phyloP scores from a whole-genome alignment of 495 filamentous ascomycete species.

The Cairneyella variabilis region DNA sequence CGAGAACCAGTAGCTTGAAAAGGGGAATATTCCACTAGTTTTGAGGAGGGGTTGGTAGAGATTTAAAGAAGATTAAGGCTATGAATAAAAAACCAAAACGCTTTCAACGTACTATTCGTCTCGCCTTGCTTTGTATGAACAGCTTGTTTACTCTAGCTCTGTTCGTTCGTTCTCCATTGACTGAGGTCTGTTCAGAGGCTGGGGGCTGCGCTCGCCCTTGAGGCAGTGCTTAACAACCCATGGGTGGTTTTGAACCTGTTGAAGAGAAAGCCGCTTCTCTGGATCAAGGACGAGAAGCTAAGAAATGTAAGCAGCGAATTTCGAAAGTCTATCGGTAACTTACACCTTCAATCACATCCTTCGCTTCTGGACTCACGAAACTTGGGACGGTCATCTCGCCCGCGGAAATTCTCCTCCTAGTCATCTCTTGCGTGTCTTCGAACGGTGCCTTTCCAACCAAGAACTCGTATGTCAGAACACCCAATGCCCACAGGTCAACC shows the following conservation, averaged over 20 bases:
- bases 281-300: conserved; percentile 89
- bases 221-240: conserved; percentile 96
- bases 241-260: conserved; percentile 82
- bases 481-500: conserved; percentile 90
- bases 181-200: too few species aligned
- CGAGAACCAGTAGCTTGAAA: too few species aligned
- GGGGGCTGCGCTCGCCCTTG: too few species aligned
- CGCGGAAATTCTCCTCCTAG: conserved; percentile 77
- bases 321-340: conserved; percentile 22
- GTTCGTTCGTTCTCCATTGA: too few species aligned
- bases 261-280: conserved; percentile 82
- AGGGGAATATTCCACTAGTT: too few species aligned
- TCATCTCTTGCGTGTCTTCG: conserved; percentile 93
- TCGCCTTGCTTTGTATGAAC: too few species aligned
- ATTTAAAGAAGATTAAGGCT: too few species aligned
- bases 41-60: too few species aligned
- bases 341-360: conserved; percentile 85
- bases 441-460: conserved; percentile 94
- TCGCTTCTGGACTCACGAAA: conserved; percentile 84
- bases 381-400: conserved; percentile 90
- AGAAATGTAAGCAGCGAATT: background rate
- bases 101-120: too few species aligned
- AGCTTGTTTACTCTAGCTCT: too few species aligned
- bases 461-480: conserved; percentile 93
- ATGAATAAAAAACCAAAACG: too few species aligned